Evolutionary conservation across 208 protist species (phyloP).

Genomic region (Angomonas deanei): DNA sequence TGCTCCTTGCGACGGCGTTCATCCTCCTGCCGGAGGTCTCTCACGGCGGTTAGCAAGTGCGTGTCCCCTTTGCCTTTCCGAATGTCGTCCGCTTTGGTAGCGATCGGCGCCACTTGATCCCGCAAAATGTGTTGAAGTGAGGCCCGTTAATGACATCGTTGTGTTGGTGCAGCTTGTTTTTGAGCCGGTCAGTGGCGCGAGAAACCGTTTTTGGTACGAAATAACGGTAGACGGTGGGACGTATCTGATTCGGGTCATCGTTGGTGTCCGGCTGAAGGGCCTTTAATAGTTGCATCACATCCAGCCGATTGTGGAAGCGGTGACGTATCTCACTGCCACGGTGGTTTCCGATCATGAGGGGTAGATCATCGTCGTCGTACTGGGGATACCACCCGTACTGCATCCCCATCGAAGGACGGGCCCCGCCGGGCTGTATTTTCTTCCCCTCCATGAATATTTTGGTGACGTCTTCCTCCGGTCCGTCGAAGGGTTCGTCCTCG

Average conservation of each 20-base stretch:
- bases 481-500: not conserved
- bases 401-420: not conserved
- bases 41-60: conserved; percentile 28
- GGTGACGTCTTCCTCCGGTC: conserved; percentile 1
- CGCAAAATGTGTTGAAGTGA: conserved; percentile 34
- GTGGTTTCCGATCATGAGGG: not conserved
- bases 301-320: not conserved
- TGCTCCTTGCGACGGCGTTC: conserved; percentile 13
- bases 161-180: not conserved
- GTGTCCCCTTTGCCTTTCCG: conserved; percentile 17
- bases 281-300: conserved; percentile 4
- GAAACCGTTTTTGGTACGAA: not conserved
- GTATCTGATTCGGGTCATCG: not conserved
- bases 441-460: not conserved
- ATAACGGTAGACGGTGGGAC: conserved; percentile 6
- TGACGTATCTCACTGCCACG: not conserved
- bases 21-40: conserved; percentile 35
- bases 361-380: not conserved
- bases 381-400: not conserved
- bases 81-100: conserved; percentile 20
- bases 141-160: conserved; percentile 12
- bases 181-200: not conserved
- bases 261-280: not conserved
- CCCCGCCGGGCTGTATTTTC: not conserved
- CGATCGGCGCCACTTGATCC: conserved; percentile 36